These are phyloP conservation scores for Pseudofabraea citricarpa DNA, from an alignment of 2,329 filamentous ascomycete species.

Conservation along the genomic window DNA sequence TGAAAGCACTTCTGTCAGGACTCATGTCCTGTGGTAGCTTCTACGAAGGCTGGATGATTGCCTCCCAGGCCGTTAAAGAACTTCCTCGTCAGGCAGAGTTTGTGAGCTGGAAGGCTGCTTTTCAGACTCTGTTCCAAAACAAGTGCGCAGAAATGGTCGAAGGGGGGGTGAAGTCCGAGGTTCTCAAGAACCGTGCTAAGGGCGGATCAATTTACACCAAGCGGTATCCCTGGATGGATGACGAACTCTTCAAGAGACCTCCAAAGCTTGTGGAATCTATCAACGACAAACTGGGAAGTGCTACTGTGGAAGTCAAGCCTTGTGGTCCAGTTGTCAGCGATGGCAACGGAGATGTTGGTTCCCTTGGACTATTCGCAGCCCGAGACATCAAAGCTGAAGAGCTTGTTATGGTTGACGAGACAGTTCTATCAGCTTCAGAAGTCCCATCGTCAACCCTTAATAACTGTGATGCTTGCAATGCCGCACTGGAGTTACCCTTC, in stretches of 20 bases:
- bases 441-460: slow-evolving; percentile 7
- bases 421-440: slow-evolving; percentile 11
- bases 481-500: slow-evolving; percentile 8
- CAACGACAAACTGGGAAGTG: slow-evolving; percentile 9
- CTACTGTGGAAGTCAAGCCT: slow-evolving; percentile 10
- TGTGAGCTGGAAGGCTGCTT: slow-evolving; percentile 6
- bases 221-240: slow-evolving; percentile 24
- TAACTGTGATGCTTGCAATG: slow-evolving; percentile 23
- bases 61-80: slow-evolving; percentile 10
- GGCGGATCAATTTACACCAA: slow-evolving; percentile 20
- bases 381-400: slow-evolving; percentile 18
- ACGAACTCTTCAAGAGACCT: slow-evolving; percentile 12
- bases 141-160: not conserved
- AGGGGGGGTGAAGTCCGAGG: not conserved
- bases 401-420: slow-evolving; percentile 17
- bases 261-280: slow-evolving; percentile 12
- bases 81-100: slow-evolving; percentile 16
- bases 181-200: slow-evolving; percentile 2
- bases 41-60: slow-evolving; percentile 17
- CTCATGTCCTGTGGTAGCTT: slow-evolving; percentile 15
- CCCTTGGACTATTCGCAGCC: slow-evolving; percentile 22
- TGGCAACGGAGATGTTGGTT: slow-evolving; percentile 17
- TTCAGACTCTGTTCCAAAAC: slow-evolving; percentile 2
- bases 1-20: slow-evolving; percentile 11
- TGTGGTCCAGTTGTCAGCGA: not conserved